Base-by-base conservation (phyloP, 129 eudicot genomes). In the Pittosporum tobira region DNA sequence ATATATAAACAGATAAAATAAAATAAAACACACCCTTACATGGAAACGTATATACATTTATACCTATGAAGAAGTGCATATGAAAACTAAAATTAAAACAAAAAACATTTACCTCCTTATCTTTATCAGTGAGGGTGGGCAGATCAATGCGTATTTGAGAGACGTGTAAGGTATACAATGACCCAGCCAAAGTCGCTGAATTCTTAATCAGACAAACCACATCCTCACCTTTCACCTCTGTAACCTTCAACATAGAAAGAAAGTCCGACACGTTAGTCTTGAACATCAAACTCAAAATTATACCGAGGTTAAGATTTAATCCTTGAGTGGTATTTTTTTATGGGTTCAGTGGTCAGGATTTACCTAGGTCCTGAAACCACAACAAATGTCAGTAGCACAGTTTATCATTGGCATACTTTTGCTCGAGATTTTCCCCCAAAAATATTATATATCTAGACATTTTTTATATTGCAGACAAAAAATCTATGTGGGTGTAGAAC, bases 81-180 rank as follows among this genome's bases (percentile, higher is more conserved):
- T n/a, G n/a, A n/a, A n/a, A n/a, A n/a, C n/a, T n/a, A n/a, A n/a
- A n/a, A n/a, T n/a, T n/a, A 30, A 0, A 10, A 57, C 13, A 34
- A 61, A 26, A 45, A 47, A 36, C 38, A 31, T 45, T 42, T 74
- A 82, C 95, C 91, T 77, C 88, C 71, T 88, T 88, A 66, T 88
- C 97, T 68, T 81, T 77, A 29, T 81, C 97, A 19, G 87, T 70
- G 31, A 88, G 97, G 28, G 97, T 88, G 21, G 97, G 97, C 28
- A 81, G 74, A 59, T 88, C 83, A 23, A 88, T 88, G 57, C 62
- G 97, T 51, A 88, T 67, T 58, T 76, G 83, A 51, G 97, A 84
- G 68, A 75, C 97, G 59, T 88, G 97, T 63, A 88, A 73, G 38
- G 97, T 88, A 80, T 76, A 88, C 77, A 88, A 72, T 36, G 91